Base-by-base conservation (phyloP, 2,329 filamentous ascomycete genomes). In the Fusarium luffae region DNA sequence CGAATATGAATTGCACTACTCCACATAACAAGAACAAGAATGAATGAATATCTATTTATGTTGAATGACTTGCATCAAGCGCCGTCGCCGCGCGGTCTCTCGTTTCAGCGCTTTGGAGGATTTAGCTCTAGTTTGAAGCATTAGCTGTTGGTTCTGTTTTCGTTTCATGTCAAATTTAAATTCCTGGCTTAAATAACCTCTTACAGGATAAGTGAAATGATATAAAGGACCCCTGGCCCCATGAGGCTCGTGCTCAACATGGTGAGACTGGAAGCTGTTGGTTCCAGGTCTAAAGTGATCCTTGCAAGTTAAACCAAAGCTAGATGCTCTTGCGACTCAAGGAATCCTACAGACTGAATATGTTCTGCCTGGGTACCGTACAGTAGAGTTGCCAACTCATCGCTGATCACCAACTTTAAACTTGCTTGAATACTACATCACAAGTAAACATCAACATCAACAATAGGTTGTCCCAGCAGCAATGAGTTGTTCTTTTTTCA, bases 191-290 rank as follows among this genome's bases (percentile, higher is more conserved):
- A 14, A 25, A 27, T 25, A 48, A 7, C 27, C 52, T 28, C 32
- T 41, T 42, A 42, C 41, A 30, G 28, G 6, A 37, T 37, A 37
- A 10, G 34, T 37, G 32, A 37, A 25, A 25, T 56, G 34, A 37
- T 34, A 25, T 57, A 52, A 42, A 25, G 18, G 27, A 14, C 34
- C 48, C 34, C 49, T 42, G 49, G 40, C 51, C 16, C 48, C 21
- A 28, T 44, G 34, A 58, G 68, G 68, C 67, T 70, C 63, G 69
- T 66, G 69, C 63, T 57, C 43, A 51, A 51, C 19, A 72, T 73
- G 71, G 69, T 74, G 71, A 74, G 55, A 71, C 66, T 68, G 30
- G 30, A 28, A 49, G 47, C 16, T 49, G 21, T 47, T 68, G 65
- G 68, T 57, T 54, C 50, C 46, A 50, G 49, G 44, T 27, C 44